Base-by-base conservation (phyloP, 495 filamentous ascomycete genomes). In the Daldinia grandis region DNA sequence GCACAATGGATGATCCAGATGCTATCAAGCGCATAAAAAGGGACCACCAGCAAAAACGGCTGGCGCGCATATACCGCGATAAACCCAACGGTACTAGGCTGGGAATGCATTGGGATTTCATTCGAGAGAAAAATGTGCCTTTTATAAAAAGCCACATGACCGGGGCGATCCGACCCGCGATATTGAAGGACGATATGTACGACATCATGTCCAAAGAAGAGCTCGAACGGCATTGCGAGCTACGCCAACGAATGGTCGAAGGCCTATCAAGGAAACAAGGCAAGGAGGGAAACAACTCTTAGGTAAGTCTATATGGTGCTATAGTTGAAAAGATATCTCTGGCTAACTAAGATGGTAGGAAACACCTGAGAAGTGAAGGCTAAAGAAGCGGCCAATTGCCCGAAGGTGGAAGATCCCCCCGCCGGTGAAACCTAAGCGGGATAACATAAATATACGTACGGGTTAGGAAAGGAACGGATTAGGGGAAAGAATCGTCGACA, bases 141-240 rank as follows among this genome's bases (percentile, higher is more conserved):
- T 66, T 33, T 14, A 59, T 35, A 17, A 66, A 66, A 33, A 57
- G 61, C 37, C 37, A 67, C 47, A 37, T 61, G 57, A 24, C 5
- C 49, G 64, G 64, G 2, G 5, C 0, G 15, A 14, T 61, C 19
- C 44, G 64, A 24, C 64, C 64, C 0, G 31, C 35, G 8, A 19
- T 4, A 6, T 47, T 55, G 64, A 58, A 17, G 49, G 64, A 67
- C 14, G 25, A 53, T 15, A 37, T 66, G 54, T 59, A 47, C 35
- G 37, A 49, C 25, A 40, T 15, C n/a, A 61, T 55, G 56, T 53
- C 49, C 3, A 3, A 44, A 19, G 47, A 67, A 33, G 55, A 67
- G 35, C 49, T 61, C 10, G 44, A 54, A 5, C 0, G 3, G 33
- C 25, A 35, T 9, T 57, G 64, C 24, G 8, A 56, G 56, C 10